These are phyloP conservation scores for Suhomyces taliae DNA, from an alignment of 1,139 yeast species.

Conservation along the genomic window DNA sequence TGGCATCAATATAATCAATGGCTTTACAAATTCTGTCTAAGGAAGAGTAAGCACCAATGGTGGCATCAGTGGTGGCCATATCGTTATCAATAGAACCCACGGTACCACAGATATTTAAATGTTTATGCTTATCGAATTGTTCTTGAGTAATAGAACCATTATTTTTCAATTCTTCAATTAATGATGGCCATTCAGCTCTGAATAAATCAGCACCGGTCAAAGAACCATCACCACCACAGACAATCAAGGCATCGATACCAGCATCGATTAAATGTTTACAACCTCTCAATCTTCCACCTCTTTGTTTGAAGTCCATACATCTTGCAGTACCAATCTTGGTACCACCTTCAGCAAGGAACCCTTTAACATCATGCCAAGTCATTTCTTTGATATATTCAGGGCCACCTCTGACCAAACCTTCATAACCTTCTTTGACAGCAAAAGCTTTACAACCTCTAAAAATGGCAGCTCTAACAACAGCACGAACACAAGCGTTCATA, in stretches of 20 bases:
- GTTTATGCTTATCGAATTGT: slow-evolving; percentile 60
- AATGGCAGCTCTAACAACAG: slow-evolving; percentile 90
- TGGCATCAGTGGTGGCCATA: slow-evolving; percentile 94
- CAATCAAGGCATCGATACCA: slow-evolving; percentile 93
- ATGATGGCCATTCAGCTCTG: slow-evolving; percentile 91
- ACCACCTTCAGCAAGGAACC: slow-evolving; percentile 90
- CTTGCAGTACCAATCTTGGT: slow-evolving; percentile 96
- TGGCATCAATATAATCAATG: slow-evolving; percentile 93
- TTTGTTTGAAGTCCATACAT: slow-evolving; percentile 79
- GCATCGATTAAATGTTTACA: slow-evolving; percentile 81
- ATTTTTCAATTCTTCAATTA: slow-evolving; percentile 66
- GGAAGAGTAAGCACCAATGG: slow-evolving; percentile 95
- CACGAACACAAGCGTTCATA: slow-evolving; percentile 94
- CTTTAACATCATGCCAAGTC: slow-evolving; percentile 92
- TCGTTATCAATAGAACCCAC: slow-evolving; percentile 98
- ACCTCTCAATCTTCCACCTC: slow-evolving; percentile 78
- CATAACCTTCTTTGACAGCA: slow-evolving; percentile 93
- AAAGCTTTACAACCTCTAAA: slow-evolving; percentile 90
- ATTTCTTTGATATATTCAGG: slow-evolving; percentile 64
- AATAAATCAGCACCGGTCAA: slow-evolving; percentile 95
- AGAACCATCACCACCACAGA: slow-evolving; percentile 99
- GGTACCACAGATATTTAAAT: slow-evolving; percentile 87
- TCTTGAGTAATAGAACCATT: slow-evolving; percentile 54
- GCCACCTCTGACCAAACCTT: slow-evolving; percentile 89
- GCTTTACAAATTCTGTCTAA: slow-evolving; percentile 90